Evolutionary conservation across 208 protist species (phyloP), one percentile per base, ranked within the genome.

Genomic region (Leishmania turanica): DNA sequence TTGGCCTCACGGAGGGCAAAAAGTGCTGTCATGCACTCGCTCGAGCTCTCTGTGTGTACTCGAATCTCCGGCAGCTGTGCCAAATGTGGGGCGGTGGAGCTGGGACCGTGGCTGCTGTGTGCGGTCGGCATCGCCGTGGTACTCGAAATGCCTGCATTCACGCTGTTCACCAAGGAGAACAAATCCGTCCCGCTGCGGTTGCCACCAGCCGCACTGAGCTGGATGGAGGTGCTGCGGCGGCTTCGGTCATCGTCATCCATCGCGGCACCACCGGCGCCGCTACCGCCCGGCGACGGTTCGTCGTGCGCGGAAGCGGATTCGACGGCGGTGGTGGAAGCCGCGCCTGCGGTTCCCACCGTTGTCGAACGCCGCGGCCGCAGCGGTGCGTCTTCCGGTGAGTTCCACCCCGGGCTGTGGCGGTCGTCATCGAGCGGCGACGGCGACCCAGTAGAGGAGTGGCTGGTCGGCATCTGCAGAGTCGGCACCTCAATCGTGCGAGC

Each of bases 1-100:
- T 83, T 84, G 21, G 79, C 87, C 60, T 86, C 84, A 34, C 82
- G 87, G 40, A 95, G 79, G 54, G 91, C 89, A 49, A 88, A 88
- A 42, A 93, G 83, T 24, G 91, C 91, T 56, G 87, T 92, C 73
- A 91, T 76, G 62, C 84, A 85, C 75, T 95, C 89, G 60, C 88
- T 92, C 24, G 77, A 77, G 80, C 91, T 95, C 66, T 88, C 85
- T 53, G 93, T 81, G 51, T 75, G 69, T 15, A 95, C 84, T 21
- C 82, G 81, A 21, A 19, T 31, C 27, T 31, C 40, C 49, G 58
- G 17, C 60, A 49, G 42, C 60, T 65, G 73, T 24, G 40, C 9
- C 42, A 47, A 54, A 51, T 45, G 73, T 58, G 62, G 34, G 45
- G 68, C 27, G 34, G 72, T 24, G 62, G 47, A 45, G 66, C 31